These are phyloP conservation scores for Penicillium macrosclerotiorum DNA, from an alignment of 495 filamentous ascomycete genomes.

Conservation along the genomic window DNA sequence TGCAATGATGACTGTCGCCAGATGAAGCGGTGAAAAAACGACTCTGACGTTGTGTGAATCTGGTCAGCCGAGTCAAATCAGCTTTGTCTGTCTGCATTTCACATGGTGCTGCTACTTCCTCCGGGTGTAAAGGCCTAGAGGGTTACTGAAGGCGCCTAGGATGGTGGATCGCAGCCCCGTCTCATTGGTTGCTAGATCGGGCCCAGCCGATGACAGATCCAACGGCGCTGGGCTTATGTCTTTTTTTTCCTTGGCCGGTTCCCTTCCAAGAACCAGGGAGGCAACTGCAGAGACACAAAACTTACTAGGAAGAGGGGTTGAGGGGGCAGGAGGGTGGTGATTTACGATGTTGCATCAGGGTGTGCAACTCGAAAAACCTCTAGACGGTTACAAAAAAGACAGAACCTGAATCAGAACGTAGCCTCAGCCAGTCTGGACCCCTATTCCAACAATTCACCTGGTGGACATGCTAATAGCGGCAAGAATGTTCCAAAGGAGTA, in stretches of 20 bases:
- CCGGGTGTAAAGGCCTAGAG: neutral
- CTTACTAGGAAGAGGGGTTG: no score
- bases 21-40: constrained; percentile 19
- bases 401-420: neutral
- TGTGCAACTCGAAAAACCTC: constrained; percentile 28
- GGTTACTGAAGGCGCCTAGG: neutral
- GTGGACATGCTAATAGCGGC: no score
- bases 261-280: no score
- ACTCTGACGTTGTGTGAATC: constrained; percentile 3
- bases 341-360: constrained; percentile 39
- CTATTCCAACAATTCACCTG: no score
- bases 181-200: constrained; percentile 15
- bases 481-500: constrained; percentile 16
- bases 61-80: constrained; percentile 22
- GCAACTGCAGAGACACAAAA: no score
- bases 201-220: constrained; percentile 9
- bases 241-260: no score
- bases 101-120: constrained; percentile 16
- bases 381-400: constrained; percentile 3
- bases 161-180: neutral
- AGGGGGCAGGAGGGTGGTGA: constrained; percentile 4
- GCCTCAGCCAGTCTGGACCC: no score
- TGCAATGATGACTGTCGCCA: constrained; percentile 25
- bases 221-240: constrained; percentile 7
- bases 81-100: constrained; percentile 12